These are phyloP conservation scores for Ophiostoma populinum DNA, from an alignment of 2,329 filamentous ascomycete genomes.

Conservation along the genomic window DNA sequence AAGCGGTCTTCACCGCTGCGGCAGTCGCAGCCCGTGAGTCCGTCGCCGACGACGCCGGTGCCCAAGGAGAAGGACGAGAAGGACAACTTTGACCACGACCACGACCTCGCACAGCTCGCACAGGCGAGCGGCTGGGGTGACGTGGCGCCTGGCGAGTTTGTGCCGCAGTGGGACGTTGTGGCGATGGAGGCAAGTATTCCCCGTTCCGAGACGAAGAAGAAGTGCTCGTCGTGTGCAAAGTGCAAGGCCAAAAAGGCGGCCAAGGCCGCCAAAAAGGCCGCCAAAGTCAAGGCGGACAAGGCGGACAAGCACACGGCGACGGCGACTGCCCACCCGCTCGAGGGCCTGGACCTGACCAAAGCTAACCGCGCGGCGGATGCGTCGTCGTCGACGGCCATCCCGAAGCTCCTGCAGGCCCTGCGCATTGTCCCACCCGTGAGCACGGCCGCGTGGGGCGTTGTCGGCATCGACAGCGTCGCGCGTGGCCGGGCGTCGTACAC, in stretches of 20 bases:
- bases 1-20: conserved; percentile 4
- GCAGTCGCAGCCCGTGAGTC: conserved; percentile 3
- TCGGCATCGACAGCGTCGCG: conserved; percentile 5
- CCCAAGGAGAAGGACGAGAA: not conserved
- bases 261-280: not conserved
- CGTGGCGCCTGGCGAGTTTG: too few species aligned
- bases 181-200: conserved; percentile 9
- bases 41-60: conserved; percentile 4
- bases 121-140: conserved; percentile 7
- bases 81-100: too few species aligned
- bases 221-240: too few species aligned
- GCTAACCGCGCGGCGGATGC: conserved; percentile 8
- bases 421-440: not conserved
- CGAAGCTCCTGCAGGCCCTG: conserved; percentile 4
- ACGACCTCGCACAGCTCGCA: too few species aligned
- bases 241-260: not conserved
- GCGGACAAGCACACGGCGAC: not conserved
- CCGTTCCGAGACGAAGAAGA: not conserved
- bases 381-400: conserved; percentile 7
- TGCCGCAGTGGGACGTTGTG: conserved; percentile 9
- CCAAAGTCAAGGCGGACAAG: not conserved
- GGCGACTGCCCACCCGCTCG: too few species aligned
- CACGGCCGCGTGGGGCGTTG: conserved; percentile 3
- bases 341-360: too few species aligned
- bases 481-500: not conserved